These are phyloP conservation scores for Aspergillus pseudotamarii DNA, from an alignment of 2,329 filamentous ascomycete species.

Conservation along the genomic window DNA sequence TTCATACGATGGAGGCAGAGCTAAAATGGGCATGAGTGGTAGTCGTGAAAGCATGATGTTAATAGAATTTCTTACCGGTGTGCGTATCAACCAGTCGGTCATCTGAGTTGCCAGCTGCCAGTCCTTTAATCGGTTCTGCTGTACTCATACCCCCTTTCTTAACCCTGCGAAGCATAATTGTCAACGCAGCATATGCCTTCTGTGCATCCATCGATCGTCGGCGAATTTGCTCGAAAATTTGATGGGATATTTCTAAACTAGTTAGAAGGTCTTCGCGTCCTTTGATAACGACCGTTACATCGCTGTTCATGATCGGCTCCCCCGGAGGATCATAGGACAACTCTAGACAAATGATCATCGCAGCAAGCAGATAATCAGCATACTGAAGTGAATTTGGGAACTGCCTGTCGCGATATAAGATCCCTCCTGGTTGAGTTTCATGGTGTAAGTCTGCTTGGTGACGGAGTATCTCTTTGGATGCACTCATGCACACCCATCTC, in stretches of 20 bases:
- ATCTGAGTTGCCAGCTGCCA: neutral
- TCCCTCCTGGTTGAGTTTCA: conserved; percentile 57
- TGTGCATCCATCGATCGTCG: conserved; percentile 32
- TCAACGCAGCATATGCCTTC: conserved; percentile 29
- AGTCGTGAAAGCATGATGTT: neutral
- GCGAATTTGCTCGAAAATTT: conserved; percentile 28
- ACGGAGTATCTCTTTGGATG: conserved; percentile 52
- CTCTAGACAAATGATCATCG: conserved; percentile 61
- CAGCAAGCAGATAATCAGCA: conserved; percentile 64
- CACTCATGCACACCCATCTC: conserved; percentile 49
- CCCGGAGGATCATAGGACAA: conserved; percentile 26
- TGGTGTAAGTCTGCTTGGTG: conserved; percentile 55
- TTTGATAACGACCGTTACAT: conserved; percentile 16
- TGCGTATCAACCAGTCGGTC: neutral
- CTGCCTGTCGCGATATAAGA: conserved; percentile 57
- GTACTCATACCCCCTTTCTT: conserved; percentile 10
- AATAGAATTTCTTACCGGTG: neutral
- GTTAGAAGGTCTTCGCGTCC: conserved; percentile 27
- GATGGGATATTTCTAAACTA: conserved; percentile 30
- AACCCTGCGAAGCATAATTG: conserved; percentile 32
- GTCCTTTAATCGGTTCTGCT: neutral
- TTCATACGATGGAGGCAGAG: conserved; percentile 19
- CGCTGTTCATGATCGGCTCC: conserved; percentile 14
- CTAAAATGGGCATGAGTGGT: conserved; percentile 1
- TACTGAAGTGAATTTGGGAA: conserved; percentile 61